A percentile compares a stretch with the other conserved stretches of the same genome.
These are phyloP conservation scores for Hyphopichia pseudoburtonii DNA, from an alignment of 1,139 yeast genomes.

Conservation along the genomic window DNA sequence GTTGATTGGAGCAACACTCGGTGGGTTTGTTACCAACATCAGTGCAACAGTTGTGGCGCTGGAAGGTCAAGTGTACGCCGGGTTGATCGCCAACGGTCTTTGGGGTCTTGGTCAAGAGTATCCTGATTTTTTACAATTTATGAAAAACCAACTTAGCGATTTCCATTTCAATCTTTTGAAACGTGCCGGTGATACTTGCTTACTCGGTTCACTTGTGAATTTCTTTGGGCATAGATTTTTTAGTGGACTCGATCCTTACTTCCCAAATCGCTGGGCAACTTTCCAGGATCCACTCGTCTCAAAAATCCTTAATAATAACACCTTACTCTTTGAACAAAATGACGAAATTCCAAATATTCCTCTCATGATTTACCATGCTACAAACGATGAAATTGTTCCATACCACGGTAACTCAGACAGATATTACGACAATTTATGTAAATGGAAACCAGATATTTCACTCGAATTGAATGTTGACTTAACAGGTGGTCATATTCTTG, in stretches of 20 bases:
- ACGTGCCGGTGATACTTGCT: constrained; percentile 8
- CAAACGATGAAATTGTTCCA: constrained; percentile 19
- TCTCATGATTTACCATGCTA: constrained; percentile 18
- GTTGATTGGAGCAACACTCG: constrained; percentile 32
- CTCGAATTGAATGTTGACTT: constrained; percentile 9
- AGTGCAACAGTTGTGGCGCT: constrained; percentile 22
- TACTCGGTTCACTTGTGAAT: constrained; percentile 7
- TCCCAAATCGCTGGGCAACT: constrained; percentile 15
- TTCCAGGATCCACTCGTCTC: constrained; percentile 11
- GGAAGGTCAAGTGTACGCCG: constrained; percentile 27
- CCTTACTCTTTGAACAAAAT: constrained; percentile 17
- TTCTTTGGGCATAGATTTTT: constrained; percentile 15
- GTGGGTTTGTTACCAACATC: constrained; percentile 31
- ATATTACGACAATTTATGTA: constrained; percentile 31
- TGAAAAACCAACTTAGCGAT: constrained; percentile 7
- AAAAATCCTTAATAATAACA: constrained; percentile 19
- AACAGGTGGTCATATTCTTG: constrained; percentile 14
- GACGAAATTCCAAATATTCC: constrained; percentile 19
- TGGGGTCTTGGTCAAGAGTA: constrained; percentile 28
- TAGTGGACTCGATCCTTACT: constrained; percentile 15
- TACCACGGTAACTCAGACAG: constrained; percentile 18
- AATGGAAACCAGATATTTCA: constrained; percentile 8
- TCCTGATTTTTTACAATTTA: constrained; percentile 15
- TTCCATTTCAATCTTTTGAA: constrained; percentile 3
- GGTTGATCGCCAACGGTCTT: constrained; percentile 26